A percentile compares a stretch with the other conserved stretches of the same genome.
phyloP scores from a whole-genome alignment of 805 yeast species.

The Maudiozyma bulderi region DNA sequence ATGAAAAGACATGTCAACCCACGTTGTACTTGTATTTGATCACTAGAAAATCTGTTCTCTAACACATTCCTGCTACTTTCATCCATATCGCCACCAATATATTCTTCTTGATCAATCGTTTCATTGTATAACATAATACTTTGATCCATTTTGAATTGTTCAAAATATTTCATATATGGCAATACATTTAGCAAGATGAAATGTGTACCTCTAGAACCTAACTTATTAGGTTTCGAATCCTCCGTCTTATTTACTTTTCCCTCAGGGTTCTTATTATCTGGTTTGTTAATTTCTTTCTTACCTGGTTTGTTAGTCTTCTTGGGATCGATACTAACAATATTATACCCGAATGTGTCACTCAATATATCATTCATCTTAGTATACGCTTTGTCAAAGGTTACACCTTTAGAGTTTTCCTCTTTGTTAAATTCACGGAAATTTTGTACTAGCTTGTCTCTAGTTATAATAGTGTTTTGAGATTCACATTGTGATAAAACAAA shows the following conservation, averaged over 20 bases:
- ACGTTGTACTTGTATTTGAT: slow-evolving; percentile 15
- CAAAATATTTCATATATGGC: slow-evolving; percentile 6
- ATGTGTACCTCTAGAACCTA: slow-evolving; percentile 12
- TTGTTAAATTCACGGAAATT: slow-evolving; percentile 12
- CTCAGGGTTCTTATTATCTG: no score
- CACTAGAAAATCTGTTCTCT: slow-evolving; percentile 11
- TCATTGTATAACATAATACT: slow-evolving; percentile 8
- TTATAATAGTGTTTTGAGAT: slow-evolving; percentile 18
- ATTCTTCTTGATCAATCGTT: slow-evolving; percentile 12
- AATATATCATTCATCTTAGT: slow-evolving; percentile 13
- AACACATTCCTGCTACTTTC: slow-evolving; percentile 7
- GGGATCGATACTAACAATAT: slow-evolving; percentile 15
- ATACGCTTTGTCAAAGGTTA: slow-evolving; percentile 11
- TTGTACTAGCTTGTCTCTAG: slow-evolving; percentile 13
- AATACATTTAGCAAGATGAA: slow-evolving; percentile 19
- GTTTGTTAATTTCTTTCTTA: neutral
- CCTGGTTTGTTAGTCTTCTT: neutral
- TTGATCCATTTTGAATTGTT: slow-evolving; percentile 12
- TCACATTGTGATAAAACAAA: slow-evolving; percentile 17
- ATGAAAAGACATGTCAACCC: slow-evolving; percentile 18
- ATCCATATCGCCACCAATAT: slow-evolving; percentile 14
- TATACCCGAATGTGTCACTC: slow-evolving; percentile 22
- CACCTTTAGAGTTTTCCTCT: slow-evolving; percentile 12
- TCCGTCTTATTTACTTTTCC: no score
- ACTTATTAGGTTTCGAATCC: neutral